These are phyloP conservation scores for Fusarium austroafricanum DNA, from an alignment of 2,329 filamentous ascomycete species.

Conservation along the genomic window DNA sequence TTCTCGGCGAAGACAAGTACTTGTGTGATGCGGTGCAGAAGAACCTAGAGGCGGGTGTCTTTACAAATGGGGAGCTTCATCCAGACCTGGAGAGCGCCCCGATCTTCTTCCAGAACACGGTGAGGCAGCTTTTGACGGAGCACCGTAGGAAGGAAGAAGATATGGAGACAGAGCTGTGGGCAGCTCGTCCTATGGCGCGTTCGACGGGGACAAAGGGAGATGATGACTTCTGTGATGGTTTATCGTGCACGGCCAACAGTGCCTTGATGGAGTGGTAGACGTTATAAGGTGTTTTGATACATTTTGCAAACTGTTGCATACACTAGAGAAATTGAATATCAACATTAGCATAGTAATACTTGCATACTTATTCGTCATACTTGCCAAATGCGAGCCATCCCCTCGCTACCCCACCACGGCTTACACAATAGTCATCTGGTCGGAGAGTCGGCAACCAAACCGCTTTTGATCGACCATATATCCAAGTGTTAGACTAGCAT, in stretches of 20 bases:
- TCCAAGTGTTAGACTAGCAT: too few species aligned
- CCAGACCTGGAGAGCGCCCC: constrained; percentile 10
- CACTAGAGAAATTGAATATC: too few species aligned
- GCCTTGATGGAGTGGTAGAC: background rate
- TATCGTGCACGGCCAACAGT: background rate
- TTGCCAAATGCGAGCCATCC: too few species aligned
- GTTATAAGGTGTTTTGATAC: too few species aligned
- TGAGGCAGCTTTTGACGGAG: background rate
- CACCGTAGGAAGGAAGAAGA: background rate
- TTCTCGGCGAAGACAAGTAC: constrained; percentile 69
- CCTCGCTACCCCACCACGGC: background rate
- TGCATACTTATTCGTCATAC: too few species aligned
- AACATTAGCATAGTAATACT: too few species aligned
- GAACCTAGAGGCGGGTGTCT: constrained; percentile 70
- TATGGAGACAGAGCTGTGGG: background rate
- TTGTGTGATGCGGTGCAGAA: constrained; percentile 68
- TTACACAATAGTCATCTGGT: background rate
- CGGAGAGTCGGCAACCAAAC: background rate
- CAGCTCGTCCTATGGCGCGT: background rate
- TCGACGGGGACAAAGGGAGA: background rate
- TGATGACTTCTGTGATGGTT: background rate
- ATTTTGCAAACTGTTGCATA: too few species aligned
- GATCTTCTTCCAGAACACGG: background rate
- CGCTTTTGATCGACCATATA: constrained; percentile 1
- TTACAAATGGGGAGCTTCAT: constrained; percentile 7